Evolutionary conservation across 345 rosid genomes (phyloP).

Genomic region (Fremontodendron californicum): DNA sequence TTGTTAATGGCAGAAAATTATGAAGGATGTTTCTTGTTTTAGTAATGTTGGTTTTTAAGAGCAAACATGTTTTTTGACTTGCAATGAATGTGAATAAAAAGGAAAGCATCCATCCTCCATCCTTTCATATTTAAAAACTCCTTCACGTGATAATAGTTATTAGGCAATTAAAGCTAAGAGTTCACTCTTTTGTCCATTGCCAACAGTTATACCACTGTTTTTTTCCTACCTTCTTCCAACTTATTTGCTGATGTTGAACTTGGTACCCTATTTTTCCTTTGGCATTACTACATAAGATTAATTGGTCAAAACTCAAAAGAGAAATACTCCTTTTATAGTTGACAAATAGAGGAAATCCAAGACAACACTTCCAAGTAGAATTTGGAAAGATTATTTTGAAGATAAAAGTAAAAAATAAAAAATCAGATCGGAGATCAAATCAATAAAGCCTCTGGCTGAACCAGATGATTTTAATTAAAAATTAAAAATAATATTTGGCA

Average conservation of each 20-base stretch:
- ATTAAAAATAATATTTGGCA: too few species aligned
- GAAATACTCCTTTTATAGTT: too few species aligned
- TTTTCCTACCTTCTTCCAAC: neutral
- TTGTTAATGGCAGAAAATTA: conserved; percentile 20
- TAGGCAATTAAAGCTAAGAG: neutral
- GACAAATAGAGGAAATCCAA: neutral
- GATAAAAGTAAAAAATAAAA: too few species aligned
- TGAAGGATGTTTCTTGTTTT: conserved; percentile 20
- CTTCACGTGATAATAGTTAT: conserved; percentile 13
- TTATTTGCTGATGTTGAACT: neutral
- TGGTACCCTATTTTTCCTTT: neutral
- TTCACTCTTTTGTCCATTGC: neutral
- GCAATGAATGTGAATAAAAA: conserved; percentile 10
- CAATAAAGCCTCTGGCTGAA: too few species aligned
- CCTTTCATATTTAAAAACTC: neutral
- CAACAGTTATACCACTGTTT: neutral
- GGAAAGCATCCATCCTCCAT: neutral
- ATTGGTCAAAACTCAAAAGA: neutral
- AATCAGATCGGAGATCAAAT: too few species aligned
- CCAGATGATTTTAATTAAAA: too few species aligned
- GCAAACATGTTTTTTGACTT: conserved; percentile 13
- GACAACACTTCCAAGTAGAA: neutral
- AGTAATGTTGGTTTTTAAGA: conserved; percentile 19
- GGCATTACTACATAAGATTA: neutral
- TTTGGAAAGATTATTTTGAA: neutral